These are phyloP conservation scores for Coemansia sp. DNA, from an alignment of 192 early-diverging fungal species.

Conservation along the genomic window DNA sequence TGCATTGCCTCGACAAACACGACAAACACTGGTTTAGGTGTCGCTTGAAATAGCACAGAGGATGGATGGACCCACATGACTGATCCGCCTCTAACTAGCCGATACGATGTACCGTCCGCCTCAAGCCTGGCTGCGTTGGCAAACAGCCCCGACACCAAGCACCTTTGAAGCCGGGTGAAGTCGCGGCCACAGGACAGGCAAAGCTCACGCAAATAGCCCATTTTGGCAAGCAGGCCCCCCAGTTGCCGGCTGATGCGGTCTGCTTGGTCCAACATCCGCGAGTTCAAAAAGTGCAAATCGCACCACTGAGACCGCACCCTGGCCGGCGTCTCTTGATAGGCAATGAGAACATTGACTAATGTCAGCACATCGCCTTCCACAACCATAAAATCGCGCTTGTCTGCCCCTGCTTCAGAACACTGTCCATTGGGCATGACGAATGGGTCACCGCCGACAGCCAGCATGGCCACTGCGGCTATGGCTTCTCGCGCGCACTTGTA, in stretches of 20 bases:
- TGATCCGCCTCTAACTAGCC: conserved; percentile 70
- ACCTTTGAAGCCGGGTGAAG: conserved; percentile 65
- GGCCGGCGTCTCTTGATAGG: conserved; percentile 81
- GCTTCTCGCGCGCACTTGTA: conserved; percentile 85
- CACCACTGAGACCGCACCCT: conserved; percentile 80
- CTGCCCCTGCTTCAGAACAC: conserved; percentile 75
- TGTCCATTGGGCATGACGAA: conserved; percentile 81
- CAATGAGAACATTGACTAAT: conserved; percentile 76
- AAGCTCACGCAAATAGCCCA: conserved; percentile 68
- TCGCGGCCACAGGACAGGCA: conserved; percentile 71
- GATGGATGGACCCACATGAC: conserved; percentile 85
- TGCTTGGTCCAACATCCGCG: conserved; percentile 84
- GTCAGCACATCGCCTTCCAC: conserved; percentile 92
- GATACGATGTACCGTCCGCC: conserved; percentile 77
- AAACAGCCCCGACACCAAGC: conserved; percentile 86
- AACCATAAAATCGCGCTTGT: conserved; percentile 86
- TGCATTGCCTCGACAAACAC: conserved; percentile 87
- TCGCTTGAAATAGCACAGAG: conserved; percentile 58
- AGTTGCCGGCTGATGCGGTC: conserved; percentile 86
- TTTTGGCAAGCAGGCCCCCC: conserved; percentile 66
- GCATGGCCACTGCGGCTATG: conserved; percentile 84
- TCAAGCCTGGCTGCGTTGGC: conserved; percentile 79
- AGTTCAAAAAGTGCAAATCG: conserved; percentile 68
- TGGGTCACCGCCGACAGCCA: conserved; percentile 70
- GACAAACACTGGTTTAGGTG: conserved; percentile 75